phyloP scores from a whole-genome alignment of 2,329 filamentous ascomycete genomes.

The Venturiaceae sp. region DNA sequence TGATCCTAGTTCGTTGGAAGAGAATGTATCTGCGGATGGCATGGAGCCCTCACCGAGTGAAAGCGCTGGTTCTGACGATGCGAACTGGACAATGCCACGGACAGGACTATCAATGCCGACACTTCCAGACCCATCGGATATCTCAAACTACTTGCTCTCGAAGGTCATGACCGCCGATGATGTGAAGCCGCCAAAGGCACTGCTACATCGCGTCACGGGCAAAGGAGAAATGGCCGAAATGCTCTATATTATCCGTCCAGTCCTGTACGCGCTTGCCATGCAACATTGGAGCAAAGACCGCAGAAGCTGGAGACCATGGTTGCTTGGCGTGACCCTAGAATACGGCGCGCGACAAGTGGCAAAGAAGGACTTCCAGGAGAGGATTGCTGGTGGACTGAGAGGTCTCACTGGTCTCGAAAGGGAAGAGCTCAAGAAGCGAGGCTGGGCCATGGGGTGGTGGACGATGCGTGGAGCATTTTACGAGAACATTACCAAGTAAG shows the following conservation, averaged over 20 bases:
- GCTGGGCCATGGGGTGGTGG: conserved; percentile 94
- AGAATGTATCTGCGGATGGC: conserved; percentile 25
- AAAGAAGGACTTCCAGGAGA: conserved; percentile 53
- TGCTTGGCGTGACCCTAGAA: conserved; percentile 76
- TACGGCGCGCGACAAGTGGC: conserved; percentile 79
- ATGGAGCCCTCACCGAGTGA: conserved; percentile 28
- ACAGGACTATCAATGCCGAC: conserved; percentile 79
- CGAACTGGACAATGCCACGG: conserved; percentile 80
- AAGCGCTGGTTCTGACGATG: conserved; percentile 26
- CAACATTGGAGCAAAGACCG: conserved; percentile 61
- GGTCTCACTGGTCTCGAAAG: conserved; percentile 76
- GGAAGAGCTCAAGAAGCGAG: conserved; percentile 80
- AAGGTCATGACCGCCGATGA: conserved; percentile 93
- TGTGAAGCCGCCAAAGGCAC: conserved; percentile 80
- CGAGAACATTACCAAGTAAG: conserved; percentile 70
- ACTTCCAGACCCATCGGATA: conserved; percentile 70
- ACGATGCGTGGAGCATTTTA: conserved; percentile 94
- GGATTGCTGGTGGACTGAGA: conserved; percentile 60
- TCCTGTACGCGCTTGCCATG: conserved; percentile 78
- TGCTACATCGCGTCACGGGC: conserved; percentile 67
- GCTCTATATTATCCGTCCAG: conserved; percentile 82
- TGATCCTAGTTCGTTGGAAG: conserved; percentile 53
- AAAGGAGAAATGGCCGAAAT: conserved; percentile 78
- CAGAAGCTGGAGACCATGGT: conserved; percentile 84
- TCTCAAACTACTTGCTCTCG: conserved; percentile 76